These are phyloP conservation scores for Nymphaea thermarum DNA, from an alignment of 164 flowering plant species.

Conservation along the genomic window DNA sequence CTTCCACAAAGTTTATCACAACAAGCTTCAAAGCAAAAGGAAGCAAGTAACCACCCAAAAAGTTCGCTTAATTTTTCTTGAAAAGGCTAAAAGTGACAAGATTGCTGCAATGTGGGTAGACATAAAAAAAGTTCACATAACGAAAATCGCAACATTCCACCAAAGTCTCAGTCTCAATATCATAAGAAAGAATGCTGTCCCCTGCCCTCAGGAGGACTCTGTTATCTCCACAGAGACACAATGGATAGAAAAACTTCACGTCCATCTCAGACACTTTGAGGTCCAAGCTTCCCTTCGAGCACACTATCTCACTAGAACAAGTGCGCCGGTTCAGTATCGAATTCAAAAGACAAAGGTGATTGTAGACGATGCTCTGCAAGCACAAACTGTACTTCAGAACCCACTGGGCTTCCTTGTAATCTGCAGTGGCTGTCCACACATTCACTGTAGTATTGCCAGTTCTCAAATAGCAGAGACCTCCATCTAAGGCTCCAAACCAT, in stretches of 20 bases:
- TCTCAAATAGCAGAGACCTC: background rate
- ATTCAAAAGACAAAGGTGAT: background rate
- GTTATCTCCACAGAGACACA: background rate
- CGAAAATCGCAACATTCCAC: background rate
- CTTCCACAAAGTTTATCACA: too few relatives aligned
- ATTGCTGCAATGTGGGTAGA: background rate
- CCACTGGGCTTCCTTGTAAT: background rate
- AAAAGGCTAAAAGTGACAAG: background rate
- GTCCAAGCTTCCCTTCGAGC: background rate
- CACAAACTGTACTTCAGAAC: background rate
- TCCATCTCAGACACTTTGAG: background rate
- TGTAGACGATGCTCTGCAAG: background rate
- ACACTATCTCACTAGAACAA: background rate
- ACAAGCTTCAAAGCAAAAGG: too few relatives aligned
- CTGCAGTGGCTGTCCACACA: background rate
- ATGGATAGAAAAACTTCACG: background rate
- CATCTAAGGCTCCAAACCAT: background rate
- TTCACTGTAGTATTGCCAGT: background rate
- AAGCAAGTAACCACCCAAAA: background rate
- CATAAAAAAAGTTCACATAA: background rate
- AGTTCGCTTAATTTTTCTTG: background rate
- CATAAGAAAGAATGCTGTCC: background rate
- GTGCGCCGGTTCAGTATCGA: background rate
- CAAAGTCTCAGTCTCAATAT: background rate
- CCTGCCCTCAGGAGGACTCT: background rate